Evolutionary conservation across 2,329 filamentous ascomycete genomes (phyloP), one percentile per base, ranked within the genome.

Genomic region (Akanthomyces uredinophilus): DNA sequence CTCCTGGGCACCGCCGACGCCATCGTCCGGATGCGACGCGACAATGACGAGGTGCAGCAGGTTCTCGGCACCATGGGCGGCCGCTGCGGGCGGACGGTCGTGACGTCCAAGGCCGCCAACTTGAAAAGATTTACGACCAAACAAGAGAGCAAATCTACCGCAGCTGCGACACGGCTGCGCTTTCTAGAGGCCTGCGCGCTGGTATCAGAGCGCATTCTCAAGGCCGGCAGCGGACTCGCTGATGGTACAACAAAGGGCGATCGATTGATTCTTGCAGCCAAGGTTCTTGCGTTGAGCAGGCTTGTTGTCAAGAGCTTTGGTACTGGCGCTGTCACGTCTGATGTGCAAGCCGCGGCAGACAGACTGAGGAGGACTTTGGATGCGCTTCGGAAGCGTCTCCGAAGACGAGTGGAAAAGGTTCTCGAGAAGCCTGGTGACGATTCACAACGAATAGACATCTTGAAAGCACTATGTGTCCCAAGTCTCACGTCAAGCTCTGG

Each of bases 1-100:
- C 86, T 98, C 10, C 86, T 98, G 29, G 91, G 91, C 58, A 97
- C 94, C 0, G 94, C 94, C 60, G 93, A 97, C 76, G 88, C 88
- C n/a, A 98, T 98, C 67, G 89, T 97, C 60, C 84, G 87, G 64
- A 96, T 98, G 91, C 89, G 91, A 67, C 77, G 76, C 44, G 87
- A 94, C 71, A 94, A 95, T 77, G 84, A 88, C 64, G 78, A 80
- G 14, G 88, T 92, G 18, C 92, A 96, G 74, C 78, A 81, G 5
- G 84, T 87, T 43, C 81, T 98, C 57, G 83, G 83, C 18, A 81
- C 81, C 63, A 88, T 96, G 77, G 91, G 91, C 51, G 84, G 84
- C 47, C 84, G 85, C 62, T 97, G 94, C 75, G 92, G 93, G 57
- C 84, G 91, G 43, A 78, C 82, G 58, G 81, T 87, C 29, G 80